Evolutionary conservation across 108 stramenopile genomes (phyloP), one percentile per base, ranked within the genome.

Genomic region (Nitzschia putrida): DNA sequence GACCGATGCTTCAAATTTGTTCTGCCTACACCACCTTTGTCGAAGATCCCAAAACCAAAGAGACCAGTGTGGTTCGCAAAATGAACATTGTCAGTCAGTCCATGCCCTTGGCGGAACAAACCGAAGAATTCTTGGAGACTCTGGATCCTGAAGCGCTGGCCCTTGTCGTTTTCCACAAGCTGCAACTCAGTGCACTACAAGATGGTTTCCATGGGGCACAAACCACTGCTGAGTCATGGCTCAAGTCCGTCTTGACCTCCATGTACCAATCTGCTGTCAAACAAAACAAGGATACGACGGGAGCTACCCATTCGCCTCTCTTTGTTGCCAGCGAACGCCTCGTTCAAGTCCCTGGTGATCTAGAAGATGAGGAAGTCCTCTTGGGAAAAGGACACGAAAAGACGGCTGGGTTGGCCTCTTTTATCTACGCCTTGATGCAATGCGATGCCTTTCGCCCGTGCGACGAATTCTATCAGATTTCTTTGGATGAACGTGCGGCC

Each of bases 81-180:
- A 67, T 87, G 67, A 54, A 79, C 43, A 72, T 87, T 6, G 42
- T 67, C 6, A 74, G 66, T 55, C 14, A 61, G 5, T 8, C 57
- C 16, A 20, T 82, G 41, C 73, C 80, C 4, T 41, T 84, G 53
- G 64, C 79, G 12, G 38, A 64, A 34, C 69, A 82, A 39, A 44
- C 57, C 13, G 86, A 87, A 79, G 25, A 40, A 0, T 22, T 87
- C 7, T 82, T 70, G 40, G 57, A 73, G 26, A 37, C 68, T 12
- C 11, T 87, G 26, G 86, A 87, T 47, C 69, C 76, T 13, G 86
- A 87, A 54, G 86, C 76, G 13, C 47, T 87, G 18, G 69, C 81
- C 0, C 47, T 71, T 22, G 74, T 83, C 40, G 49, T 86, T 9
- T 86, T 68, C 63, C 80, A 83, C 34, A 86, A 86, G 57, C 54